Conservation (phyloP, 1,139 yeast species). For the Pichia cactophila region DNA sequence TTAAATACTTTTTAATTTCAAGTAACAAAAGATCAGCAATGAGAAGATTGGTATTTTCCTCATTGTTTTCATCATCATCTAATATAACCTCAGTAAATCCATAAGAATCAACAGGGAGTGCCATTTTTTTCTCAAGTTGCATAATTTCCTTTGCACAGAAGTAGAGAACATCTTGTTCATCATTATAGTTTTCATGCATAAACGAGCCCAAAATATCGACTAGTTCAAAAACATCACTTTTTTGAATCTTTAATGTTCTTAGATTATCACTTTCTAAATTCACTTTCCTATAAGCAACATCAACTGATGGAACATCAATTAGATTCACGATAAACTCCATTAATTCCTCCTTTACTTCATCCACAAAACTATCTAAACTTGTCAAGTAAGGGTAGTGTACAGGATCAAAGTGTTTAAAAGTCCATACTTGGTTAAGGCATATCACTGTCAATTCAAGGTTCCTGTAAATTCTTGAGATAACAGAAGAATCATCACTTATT, state of each 20-base stretch:
- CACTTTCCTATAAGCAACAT: conserved; percentile 59
- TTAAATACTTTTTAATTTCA: conserved; percentile 73
- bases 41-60: conserved; percentile 30
- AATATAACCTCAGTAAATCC: conserved; percentile 11
- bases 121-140: conserved; percentile 2
- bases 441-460: conserved; percentile 55
- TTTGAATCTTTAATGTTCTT: conserved; percentile 41
- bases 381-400: conserved; percentile 60
- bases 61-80: conserved; percentile 10
- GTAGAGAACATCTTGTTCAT: conserved; percentile 48
- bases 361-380: conserved; percentile 70
- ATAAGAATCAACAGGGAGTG: conserved; percentile 14
- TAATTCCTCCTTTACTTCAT: conserved; percentile 41
- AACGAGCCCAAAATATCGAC: conserved; percentile 52
- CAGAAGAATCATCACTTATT: conserved; percentile 17
- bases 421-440: conserved; percentile 57
- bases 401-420: conserved; percentile 54
- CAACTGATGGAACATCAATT: conserved; percentile 52
- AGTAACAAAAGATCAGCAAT: conserved; percentile 50
- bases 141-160: conserved; percentile 28
- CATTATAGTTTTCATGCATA: conserved; percentile 38
- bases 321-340: conserved; percentile 39
- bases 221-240: conserved; percentile 56
- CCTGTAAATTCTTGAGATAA: conserved; percentile 29
- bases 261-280: conserved; percentile 18